These are phyloP conservation scores for Rhodotorula taiwanensis DNA, from an alignment of 768 basidiomycete genomes.

Conservation along the genomic window DNA sequence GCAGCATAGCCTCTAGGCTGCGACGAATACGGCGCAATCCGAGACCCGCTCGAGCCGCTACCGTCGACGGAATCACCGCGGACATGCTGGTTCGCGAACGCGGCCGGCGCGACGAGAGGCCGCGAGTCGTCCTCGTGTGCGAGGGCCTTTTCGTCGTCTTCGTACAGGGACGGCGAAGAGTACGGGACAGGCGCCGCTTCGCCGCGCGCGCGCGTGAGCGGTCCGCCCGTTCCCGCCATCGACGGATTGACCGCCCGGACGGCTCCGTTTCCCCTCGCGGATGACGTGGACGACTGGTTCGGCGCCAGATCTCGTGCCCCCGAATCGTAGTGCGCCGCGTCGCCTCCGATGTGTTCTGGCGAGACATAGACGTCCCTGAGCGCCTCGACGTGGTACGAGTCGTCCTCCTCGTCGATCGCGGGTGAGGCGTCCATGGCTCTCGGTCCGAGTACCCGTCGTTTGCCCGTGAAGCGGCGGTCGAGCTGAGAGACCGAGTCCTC, in stretches of 20 bases:
- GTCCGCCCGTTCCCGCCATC: neutral
- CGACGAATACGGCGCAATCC: slow-evolving; percentile 14
- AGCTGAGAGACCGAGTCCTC: slow-evolving; percentile 34
- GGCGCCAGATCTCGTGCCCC: too few relatives aligned
- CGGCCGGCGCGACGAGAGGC: slow-evolving; percentile 7
- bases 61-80: too few relatives aligned
- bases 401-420: slow-evolving; percentile 1
- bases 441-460: slow-evolving; percentile 14
- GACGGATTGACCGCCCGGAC: slow-evolving; percentile 12
- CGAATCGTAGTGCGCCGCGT: too few relatives aligned
- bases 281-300: too few relatives aligned
- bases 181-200: slow-evolving; percentile 4
- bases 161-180: neutral
- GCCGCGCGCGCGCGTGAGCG: slow-evolving; percentile 17
- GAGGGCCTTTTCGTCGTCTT: slow-evolving; percentile 1
- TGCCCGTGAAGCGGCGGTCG: slow-evolving; percentile 26
- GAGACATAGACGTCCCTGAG: slow-evolving; percentile 22
- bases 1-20: slow-evolving; percentile 22
- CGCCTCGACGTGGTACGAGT: slow-evolving; percentile 7
- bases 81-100: too few relatives aligned
- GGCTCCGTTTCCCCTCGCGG: neutral
- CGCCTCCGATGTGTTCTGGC: slow-evolving; percentile 26
- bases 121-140: slow-evolving; percentile 9
- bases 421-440: slow-evolving; percentile 15
- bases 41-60: neutral